Base-by-base conservation (phyloP, 1,284 basidiomycete species). In the Flammula alnicola region DNA sequence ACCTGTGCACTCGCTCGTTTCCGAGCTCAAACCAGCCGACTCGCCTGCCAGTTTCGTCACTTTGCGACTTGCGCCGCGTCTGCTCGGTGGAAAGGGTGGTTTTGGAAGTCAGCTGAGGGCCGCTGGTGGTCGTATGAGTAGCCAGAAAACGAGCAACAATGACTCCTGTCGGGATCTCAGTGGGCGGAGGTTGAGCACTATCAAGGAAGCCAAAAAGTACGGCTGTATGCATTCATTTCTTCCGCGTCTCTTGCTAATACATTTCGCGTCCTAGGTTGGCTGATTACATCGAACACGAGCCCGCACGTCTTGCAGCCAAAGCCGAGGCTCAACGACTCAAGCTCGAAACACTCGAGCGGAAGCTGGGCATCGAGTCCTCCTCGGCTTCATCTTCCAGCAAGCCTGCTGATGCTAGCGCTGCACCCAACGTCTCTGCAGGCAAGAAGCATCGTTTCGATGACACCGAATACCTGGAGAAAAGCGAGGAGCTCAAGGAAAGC, bases 21-120 rank as follows among this genome's bases (percentile, higher is more conserved):
- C 73, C 84, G 16, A 67, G 69, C 57, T 47, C 53, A 27, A 62
- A 22, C 49, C 56, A 4, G 58, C 55, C 22, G 22, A 51, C 2
- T 54, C 59, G 3, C 68, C 70, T 5, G 61, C 65, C 5, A 65
- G 66, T 19, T 68, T 89, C 10, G 69, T 91, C 14, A 78, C 77
- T 2, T 69, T 92, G 4, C 78, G 88, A 0, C 73, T 92, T n/a
- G 71, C 79, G 1, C 87, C 88, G 0, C 75, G 87, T 25, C 66
- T 96, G 8, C 77, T 78, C 8, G 96, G 96, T 52, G 97, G 97
- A 39, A 99, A 99, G 71, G 96, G 97, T 64, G 96, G 96, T 43
- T 99, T 99, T 65, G 96, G 97, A 6, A 91, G 90, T 19, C 95
- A 98, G 77, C 79, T 99, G 56, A 84, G 96, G 65, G 96, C 97